A percentile compares a stretch with the other conserved stretches of the same genome.
Conservation (phyloP, 805 yeast genomes). For the Saccharomyces cerevisiae region DNA sequence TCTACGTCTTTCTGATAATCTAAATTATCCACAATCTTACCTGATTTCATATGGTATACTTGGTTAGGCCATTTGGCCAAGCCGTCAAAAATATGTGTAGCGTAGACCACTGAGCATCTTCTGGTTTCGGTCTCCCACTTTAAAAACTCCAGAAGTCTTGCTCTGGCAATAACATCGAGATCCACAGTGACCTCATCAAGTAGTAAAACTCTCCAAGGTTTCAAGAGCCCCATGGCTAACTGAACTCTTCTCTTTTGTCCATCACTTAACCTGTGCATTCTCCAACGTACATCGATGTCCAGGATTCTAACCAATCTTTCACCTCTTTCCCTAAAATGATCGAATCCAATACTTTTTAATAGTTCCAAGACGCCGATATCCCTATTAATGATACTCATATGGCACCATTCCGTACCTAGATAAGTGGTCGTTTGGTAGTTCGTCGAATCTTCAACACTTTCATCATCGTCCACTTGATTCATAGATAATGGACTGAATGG, state of each 20-base stretch:
- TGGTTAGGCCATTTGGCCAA: conserved; percentile 85
- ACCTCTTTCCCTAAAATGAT: conserved; percentile 63
- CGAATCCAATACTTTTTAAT: conserved; percentile 77
- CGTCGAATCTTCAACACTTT: conserved; percentile 31
- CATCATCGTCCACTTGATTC: conserved; percentile 30
- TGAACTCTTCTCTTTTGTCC: conserved; percentile 95
- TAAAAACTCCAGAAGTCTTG: conserved; percentile 61
- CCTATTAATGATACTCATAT: conserved; percentile 78
- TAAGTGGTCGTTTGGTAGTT: conserved; percentile 51
- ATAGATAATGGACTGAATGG: conserved; percentile 61
- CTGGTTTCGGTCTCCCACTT: conserved; percentile 64
- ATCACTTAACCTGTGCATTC: conserved; percentile 85
- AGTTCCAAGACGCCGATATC: conserved; percentile 82
- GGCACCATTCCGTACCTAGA: conserved; percentile 96
- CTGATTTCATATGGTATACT: conserved; percentile 68
- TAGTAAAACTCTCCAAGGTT: conserved; percentile 83
- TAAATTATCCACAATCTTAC: conserved; percentile 38
- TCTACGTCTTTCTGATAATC: conserved; percentile 30
- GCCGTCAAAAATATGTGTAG: conserved; percentile 96
- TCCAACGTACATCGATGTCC: conserved; percentile 84
- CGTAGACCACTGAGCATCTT: conserved; percentile 73
- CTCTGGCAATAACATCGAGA: conserved; percentile 84
- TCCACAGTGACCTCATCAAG: conserved; percentile 96
- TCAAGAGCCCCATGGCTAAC: conserved; percentile 81
- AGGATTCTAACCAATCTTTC: conserved; percentile 66